A percentile compares a stretch with the other conserved stretches of the same genome.
Conservation (phyloP, 257 asterid genomes). For the Nicotiana tabacum region DNA sequence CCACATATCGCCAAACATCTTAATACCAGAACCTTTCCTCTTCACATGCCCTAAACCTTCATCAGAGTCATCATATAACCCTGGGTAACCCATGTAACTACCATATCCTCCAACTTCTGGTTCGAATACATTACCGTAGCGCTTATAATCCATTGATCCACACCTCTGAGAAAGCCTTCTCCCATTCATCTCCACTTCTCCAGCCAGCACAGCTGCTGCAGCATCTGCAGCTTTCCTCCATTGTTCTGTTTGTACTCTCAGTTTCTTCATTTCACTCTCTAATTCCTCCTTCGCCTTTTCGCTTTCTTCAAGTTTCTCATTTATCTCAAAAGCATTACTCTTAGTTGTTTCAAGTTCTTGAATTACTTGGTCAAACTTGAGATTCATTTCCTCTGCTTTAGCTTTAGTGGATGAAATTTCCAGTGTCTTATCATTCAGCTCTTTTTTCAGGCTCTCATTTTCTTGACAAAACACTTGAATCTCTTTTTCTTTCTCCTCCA, state of each 20-base stretch:
- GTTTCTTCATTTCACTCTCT: slow-evolving; percentile 79
- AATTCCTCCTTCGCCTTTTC: slow-evolving; percentile 56
- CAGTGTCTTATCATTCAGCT: slow-evolving; percentile 37
- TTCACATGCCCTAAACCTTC: slow-evolving; percentile 57
- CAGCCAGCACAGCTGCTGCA: slow-evolving; percentile 75
- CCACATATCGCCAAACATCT: slow-evolving; percentile 85
- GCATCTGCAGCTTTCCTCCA: slow-evolving; percentile 98
- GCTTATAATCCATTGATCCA: slow-evolving; percentile 78
- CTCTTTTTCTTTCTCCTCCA: slow-evolving; percentile 52
- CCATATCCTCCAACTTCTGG: slow-evolving; percentile 28
- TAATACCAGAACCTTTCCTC: slow-evolving; percentile 62
- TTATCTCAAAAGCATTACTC: slow-evolving; percentile 19
- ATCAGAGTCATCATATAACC: slow-evolving; percentile 37
- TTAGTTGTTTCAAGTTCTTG: slow-evolving; percentile 54
- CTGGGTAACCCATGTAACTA: slow-evolving; percentile 57
- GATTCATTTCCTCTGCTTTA: slow-evolving; percentile 36
- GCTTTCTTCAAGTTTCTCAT: slow-evolving; percentile 38
- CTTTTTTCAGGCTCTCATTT: slow-evolving; percentile 36
- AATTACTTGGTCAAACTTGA: slow-evolving; percentile 28
- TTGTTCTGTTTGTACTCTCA: slow-evolving; percentile 75
- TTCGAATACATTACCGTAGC: slow-evolving; percentile 34
- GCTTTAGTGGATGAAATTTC: slow-evolving; percentile 37
- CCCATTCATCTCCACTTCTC: slow-evolving; percentile 50
- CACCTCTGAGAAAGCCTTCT: slow-evolving; percentile 77
- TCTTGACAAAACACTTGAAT: slow-evolving; percentile 33